Conservation (phyloP, 305 asterid genomes). For the Fraxinus nigra region DNA sequence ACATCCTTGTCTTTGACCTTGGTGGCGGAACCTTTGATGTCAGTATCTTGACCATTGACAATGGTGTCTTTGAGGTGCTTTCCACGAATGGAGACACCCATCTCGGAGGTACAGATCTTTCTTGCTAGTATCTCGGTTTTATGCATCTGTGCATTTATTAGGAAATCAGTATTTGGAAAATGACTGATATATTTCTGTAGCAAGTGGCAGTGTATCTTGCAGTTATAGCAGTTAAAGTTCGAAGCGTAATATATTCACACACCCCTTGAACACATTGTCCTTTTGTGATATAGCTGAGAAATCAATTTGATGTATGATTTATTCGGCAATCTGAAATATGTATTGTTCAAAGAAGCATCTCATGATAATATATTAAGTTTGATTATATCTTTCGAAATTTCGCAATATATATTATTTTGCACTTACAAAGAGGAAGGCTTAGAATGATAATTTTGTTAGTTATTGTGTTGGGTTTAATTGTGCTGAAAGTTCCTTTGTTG, state of each 20-base stretch:
- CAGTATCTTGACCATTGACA: constrained; percentile 45
- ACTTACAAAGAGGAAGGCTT: not conserved
- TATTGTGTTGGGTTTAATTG: not conserved
- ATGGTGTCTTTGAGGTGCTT: constrained; percentile 53
- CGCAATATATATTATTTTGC: not conserved
- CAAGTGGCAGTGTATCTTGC: not conserved
- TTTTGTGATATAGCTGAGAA: not conserved
- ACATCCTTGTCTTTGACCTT: constrained; percentile 51
- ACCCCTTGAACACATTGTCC: not conserved
- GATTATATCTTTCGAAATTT: not conserved
- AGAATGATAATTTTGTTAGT: not conserved
- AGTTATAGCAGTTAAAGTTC: not conserved
- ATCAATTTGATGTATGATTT: not conserved
- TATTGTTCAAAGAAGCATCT: not conserved
- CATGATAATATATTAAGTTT: not conserved
- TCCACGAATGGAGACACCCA: constrained; percentile 56
- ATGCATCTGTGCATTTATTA: not conserved
- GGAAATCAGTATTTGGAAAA: not conserved
- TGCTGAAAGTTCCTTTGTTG: not conserved
- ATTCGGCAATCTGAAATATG: not conserved
- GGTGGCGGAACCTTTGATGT: constrained; percentile 60
- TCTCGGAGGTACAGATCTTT: constrained; percentile 44
- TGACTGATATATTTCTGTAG: not conserved
- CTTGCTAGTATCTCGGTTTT: not conserved
- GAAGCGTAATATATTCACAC: not conserved